These are phyloP conservation scores for Pseudopithomyces maydicus DNA, from an alignment of 2,329 filamentous ascomycete genomes.

Conservation along the genomic window DNA sequence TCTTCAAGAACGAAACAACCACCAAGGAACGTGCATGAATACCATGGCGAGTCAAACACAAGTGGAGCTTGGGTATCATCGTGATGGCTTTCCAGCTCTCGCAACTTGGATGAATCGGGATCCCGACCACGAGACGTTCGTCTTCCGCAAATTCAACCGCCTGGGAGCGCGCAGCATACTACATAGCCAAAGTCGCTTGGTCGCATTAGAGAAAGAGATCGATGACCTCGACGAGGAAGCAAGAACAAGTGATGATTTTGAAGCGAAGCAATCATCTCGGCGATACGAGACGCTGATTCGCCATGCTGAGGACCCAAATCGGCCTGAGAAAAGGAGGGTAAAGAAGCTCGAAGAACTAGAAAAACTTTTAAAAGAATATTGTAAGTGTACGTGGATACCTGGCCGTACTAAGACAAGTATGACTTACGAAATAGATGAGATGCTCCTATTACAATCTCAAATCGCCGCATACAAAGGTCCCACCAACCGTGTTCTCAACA, in stretches of 20 bases:
- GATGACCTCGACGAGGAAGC: neutral
- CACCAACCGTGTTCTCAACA: neutral
- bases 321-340: neutral
- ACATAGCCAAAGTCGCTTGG: constrained; percentile 6
- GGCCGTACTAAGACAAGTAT: neutral
- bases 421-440: neutral
- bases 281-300: neutral
- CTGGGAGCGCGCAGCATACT: constrained; percentile 20
- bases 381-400: neutral
- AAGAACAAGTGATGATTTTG: neutral
- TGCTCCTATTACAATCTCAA: neutral
- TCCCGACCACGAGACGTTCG: constrained; percentile 19
- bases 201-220: neutral
- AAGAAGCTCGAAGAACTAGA: neutral
- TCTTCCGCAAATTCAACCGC: constrained; percentile 24
- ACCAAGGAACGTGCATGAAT: too few species aligned
- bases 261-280: neutral
- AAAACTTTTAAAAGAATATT: neutral
- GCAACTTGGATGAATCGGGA: constrained; percentile 25
- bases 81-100: constrained; percentile 12
- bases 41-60: constrained; percentile 1
- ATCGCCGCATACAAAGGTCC: neutral
- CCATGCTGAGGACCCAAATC: neutral
- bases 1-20: too few species aligned
- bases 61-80: too few species aligned